phyloP scores from a whole-genome alignment of 2,329 filamentous ascomycete species.

The Penicillium sp. region DNA sequence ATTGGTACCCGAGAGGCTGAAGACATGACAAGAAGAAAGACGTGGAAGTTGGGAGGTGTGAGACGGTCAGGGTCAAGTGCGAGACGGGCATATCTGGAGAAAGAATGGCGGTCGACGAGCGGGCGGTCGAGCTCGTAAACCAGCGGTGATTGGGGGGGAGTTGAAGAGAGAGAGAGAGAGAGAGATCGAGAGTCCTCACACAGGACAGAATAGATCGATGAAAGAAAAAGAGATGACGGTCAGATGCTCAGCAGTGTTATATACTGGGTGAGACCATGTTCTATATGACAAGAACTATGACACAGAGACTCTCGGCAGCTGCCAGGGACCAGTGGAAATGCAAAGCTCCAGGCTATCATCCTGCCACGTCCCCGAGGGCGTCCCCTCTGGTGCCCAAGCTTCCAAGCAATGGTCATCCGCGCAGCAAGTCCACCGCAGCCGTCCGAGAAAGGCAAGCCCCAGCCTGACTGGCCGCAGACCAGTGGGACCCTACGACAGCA shows the following conservation, averaged over 20 bases:
- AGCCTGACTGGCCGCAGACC: slow-evolving; percentile 13
- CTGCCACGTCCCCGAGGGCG: too few relatives aligned
- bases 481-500: slow-evolving; percentile 4
- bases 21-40: slow-evolving; percentile 80
- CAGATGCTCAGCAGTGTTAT: slow-evolving; percentile 6
- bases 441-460: slow-evolving; percentile 15
- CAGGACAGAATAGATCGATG: background rate
- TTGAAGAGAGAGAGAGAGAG: slow-evolving; percentile 5
- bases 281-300: slow-evolving; percentile 23
- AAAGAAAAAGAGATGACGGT: background rate
- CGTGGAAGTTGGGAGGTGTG: slow-evolving; percentile 71
- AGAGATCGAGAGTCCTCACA: too few relatives aligned
- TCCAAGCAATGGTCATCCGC: slow-evolving; percentile 5
- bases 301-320: slow-evolving; percentile 9
- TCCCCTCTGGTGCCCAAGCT: slow-evolving; percentile 22
- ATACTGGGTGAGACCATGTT: slow-evolving; percentile 19
- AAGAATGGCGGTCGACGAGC: slow-evolving; percentile 13
- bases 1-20: slow-evolving; percentile 74
- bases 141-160: background rate
- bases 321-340: slow-evolving; percentile 16
- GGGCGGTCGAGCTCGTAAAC: slow-evolving; percentile 14
- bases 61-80: slow-evolving; percentile 66
- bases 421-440: slow-evolving; percentile 12
- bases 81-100: slow-evolving; percentile 56
- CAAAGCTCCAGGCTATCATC: background rate